Evolutionary conservation across 306 rosid species (phyloP).

Genomic region (Chamaecrista fasciculata): DNA sequence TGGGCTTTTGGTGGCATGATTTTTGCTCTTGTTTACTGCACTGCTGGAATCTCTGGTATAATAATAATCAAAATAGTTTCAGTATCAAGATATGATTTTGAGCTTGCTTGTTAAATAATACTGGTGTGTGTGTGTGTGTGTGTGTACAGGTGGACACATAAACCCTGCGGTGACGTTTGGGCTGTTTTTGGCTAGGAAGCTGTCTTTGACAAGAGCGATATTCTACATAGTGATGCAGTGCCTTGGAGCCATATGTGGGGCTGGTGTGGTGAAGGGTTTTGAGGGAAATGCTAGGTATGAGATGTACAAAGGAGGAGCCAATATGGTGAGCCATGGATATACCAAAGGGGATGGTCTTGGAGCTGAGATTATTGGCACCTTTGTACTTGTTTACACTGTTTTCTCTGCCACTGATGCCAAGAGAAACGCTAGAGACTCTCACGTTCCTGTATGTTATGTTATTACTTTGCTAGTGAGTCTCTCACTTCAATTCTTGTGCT

Average conservation of each 20-base stretch:
- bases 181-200: conserved; percentile 76
- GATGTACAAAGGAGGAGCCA: conserved; percentile 69
- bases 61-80: no score
- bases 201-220: conserved; percentile 71
- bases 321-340: conserved; percentile 62
- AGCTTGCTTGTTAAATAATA: no score
- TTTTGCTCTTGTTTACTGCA: conserved; percentile 89
- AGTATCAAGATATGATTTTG: no score
- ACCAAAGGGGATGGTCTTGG: conserved; percentile 89
- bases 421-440: conserved; percentile 88
- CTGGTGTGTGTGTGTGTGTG: no score
- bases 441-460: conserved; percentile 64
- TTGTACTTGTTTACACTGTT: conserved; percentile 89
- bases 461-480: no score
- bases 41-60: conserved; percentile 95
- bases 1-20: conserved; percentile 99
- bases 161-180: conserved; percentile 96
- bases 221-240: conserved; percentile 84
- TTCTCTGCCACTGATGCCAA: conserved; percentile 96
- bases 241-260: conserved; percentile 97
- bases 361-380: conserved; percentile 94
- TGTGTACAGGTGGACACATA: conserved; percentile 76
- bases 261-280: conserved; percentile 85
- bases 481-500: no score
- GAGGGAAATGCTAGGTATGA: conserved; percentile 41